Evolutionary conservation across 148 eudicot genomes (phyloP), one percentile per base, ranked within the genome.

Genomic region (Salicornia ramosissima): DNA sequence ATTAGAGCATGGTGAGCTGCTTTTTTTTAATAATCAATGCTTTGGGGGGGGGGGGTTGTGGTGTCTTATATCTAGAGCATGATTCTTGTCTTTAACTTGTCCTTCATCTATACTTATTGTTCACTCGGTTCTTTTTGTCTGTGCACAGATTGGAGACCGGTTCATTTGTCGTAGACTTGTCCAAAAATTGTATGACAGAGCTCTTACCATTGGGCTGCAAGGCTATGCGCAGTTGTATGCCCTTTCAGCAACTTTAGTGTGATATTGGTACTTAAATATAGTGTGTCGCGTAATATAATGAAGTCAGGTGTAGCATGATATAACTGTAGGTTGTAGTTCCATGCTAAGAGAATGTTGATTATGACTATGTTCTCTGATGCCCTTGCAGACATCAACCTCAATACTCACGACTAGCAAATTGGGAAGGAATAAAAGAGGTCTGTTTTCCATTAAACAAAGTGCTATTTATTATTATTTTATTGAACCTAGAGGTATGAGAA

Each of bases 351-450:
- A 21, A 53, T 50, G 49, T 55, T 62, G 33, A 24, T 40, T 70
- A 36, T 15, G 50, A 71, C 60, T 69, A 62, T 71, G 21, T 59
- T 57, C 36, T 59, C 28, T 68, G 73, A 10, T 73, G 39, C 24
- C 36, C 24, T 80, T 83, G 85, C 88, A 93, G 96, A 71, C 92
- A 93, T 79, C 77, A 93, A 77, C 83, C 87, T 56, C 89, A 68
- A 6, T 90, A 80, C 78, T 81, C 89, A 69, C 92, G 95, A 69
- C 95, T 90, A 76, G 96, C 95, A 71, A 80, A 90, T 78, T 93
- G 98, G 98, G 96, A 93, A 59, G 98, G 98, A 65, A 93, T 93
- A 55, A 31, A 24, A 64, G 84, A 90, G 98, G 98, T 93, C 18
- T 2, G 77, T 31, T 60, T 19, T n/a, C 16, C 6, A 25, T 54